Evolutionary conservation across 1,284 basidiomycete genomes (phyloP).

Genomic region (Trichosporon coremiiforme): DNA sequence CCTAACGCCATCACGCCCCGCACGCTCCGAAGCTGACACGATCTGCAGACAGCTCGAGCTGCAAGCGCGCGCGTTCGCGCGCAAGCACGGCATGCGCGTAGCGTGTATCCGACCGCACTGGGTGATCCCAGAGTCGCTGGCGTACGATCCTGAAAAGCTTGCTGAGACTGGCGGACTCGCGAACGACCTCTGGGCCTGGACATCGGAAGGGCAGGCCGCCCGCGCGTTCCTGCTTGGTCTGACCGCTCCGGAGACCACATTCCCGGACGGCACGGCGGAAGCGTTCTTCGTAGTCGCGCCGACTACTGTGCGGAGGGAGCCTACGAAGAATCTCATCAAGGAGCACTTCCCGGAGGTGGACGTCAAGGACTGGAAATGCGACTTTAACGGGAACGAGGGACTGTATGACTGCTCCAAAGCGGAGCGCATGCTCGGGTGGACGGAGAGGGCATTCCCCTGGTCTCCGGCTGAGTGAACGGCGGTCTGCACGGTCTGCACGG

Average conservation of each 20-base stretch:
- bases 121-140: constrained; percentile 60
- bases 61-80: constrained; percentile 67
- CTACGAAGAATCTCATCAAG: constrained; percentile 58
- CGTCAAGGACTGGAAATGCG: constrained; percentile 59
- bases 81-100: constrained; percentile 65
- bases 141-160: constrained; percentile 52
- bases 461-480: constrained; percentile 5
- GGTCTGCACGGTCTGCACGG: too few relatives aligned
- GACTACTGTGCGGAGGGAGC: constrained; percentile 58
- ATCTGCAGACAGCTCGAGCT: constrained; percentile 64
- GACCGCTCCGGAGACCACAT: constrained; percentile 59
- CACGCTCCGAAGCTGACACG: not conserved
- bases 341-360: constrained; percentile 62
- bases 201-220: constrained; percentile 66
- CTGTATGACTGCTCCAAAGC: constrained; percentile 72
- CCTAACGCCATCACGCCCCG: constrained; percentile 5
- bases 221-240: constrained; percentile 67
- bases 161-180: constrained; percentile 45
- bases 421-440: constrained; percentile 67
- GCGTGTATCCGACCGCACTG: constrained; percentile 69
- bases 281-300: constrained; percentile 69
- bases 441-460: constrained; percentile 37
- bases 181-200: constrained; percentile 73
- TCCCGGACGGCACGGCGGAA: constrained; percentile 63
- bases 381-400: constrained; percentile 57